These are phyloP conservation scores for Mycena capillaripes DNA, from an alignment of 768 basidiomycete genomes.

Conservation along the genomic window DNA sequence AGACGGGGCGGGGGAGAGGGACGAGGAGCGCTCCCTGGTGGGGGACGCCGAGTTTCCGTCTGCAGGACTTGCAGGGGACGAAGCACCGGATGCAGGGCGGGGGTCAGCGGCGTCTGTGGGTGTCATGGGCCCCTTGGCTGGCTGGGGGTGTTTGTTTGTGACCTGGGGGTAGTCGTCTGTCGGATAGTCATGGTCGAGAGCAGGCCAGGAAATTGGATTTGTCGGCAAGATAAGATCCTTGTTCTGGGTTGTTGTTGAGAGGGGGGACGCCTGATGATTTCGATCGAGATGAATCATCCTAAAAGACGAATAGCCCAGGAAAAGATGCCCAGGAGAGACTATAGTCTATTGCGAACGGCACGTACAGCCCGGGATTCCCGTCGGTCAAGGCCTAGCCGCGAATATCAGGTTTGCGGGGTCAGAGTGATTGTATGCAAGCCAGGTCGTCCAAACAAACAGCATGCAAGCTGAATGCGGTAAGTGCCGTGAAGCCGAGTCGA, in stretches of 20 bases:
- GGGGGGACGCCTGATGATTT: slow-evolving; percentile 55
- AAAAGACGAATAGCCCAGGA: not conserved
- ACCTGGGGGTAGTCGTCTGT: slow-evolving; percentile 2
- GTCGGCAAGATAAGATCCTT: slow-evolving; percentile 58
- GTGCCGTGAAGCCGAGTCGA: not conserved
- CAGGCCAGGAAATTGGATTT: slow-evolving; percentile 51
- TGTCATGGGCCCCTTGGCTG: slow-evolving; percentile 38
- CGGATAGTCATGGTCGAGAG: slow-evolving; percentile 39
- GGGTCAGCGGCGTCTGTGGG: slow-evolving; percentile 39
- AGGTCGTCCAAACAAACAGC: slow-evolving; percentile 20
- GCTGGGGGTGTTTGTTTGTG: not conserved
- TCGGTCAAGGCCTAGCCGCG: not conserved
- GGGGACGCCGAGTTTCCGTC: slow-evolving; percentile 47
- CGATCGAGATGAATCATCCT: slow-evolving; percentile 69
- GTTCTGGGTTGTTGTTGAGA: slow-evolving; percentile 51
- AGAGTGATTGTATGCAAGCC: slow-evolving; percentile 7
- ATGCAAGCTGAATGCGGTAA: slow-evolving; percentile 20
- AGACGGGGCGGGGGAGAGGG: slow-evolving; percentile 69
- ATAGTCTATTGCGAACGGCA: not conserved
- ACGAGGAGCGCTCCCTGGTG: slow-evolving; percentile 63
- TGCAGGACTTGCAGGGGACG: slow-evolving; percentile 41
- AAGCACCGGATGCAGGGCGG: slow-evolving; percentile 28
- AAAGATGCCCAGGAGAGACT: not conserved
- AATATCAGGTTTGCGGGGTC: slow-evolving; percentile 4
- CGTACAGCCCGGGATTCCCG: not conserved